Evolutionary conservation across 331 rosid genomes (phyloP).

Genomic region (Cucumis variabilis): DNA sequence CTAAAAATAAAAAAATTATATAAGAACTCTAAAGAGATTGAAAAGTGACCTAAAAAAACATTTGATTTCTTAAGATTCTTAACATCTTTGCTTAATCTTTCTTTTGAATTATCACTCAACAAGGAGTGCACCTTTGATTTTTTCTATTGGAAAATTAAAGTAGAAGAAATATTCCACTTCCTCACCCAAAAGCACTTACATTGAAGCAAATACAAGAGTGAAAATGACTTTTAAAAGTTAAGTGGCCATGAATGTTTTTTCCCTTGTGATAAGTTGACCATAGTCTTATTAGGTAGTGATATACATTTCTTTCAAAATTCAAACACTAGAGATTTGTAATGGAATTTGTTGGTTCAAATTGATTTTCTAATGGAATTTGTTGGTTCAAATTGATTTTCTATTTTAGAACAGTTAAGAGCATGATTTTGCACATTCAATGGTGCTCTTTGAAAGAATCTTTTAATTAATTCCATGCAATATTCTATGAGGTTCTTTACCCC

Average conservation of each 20-base stretch:
- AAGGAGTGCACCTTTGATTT: neutral
- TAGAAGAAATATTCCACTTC: neutral
- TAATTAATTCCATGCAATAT: neutral
- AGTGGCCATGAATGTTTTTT: neutral
- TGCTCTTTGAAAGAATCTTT: slow-evolving; percentile 26
- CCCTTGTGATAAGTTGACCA: neutral
- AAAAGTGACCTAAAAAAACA: too few species aligned
- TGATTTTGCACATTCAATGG: slow-evolving; percentile 32
- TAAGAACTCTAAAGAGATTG: too few species aligned
- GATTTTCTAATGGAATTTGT: neutral
- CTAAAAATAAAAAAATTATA: too few species aligned
- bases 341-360: slow-evolving; percentile 13
- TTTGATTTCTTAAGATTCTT: too few species aligned
- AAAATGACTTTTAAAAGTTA: neutral
- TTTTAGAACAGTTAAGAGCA: neutral
- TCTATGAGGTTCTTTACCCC: too few species aligned
- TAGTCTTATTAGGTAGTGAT: neutral
- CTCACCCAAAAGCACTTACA: neutral
- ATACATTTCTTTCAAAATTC: neutral
- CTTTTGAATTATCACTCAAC: neutral
- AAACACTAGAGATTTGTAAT: neutral
- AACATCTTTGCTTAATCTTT: neutral
- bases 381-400: slow-evolving; percentile 25
- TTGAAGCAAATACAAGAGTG: neutral
- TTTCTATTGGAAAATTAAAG: neutral